Conservation (phyloP, 139 green algal species). For the Trebouxia sp. region DNA sequence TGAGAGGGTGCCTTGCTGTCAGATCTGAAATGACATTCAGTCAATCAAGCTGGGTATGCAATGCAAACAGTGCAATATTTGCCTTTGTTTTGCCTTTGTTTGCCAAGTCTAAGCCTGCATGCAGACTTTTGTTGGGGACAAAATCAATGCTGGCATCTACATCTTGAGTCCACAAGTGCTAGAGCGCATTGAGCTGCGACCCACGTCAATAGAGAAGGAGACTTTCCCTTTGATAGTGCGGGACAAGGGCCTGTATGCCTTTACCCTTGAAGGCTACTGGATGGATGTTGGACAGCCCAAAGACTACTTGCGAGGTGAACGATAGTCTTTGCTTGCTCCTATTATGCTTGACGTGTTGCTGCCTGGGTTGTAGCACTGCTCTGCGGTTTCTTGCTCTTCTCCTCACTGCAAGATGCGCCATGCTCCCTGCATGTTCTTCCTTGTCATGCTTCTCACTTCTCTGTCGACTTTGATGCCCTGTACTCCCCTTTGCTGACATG, state of each 20-base stretch:
- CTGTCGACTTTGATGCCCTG: too few species aligned
- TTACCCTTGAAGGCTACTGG: slow-evolving; percentile 94
- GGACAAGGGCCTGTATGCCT: slow-evolving; percentile 85
- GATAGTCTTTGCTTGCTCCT: not conserved
- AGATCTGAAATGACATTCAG: too few species aligned
- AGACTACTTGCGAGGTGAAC: slow-evolving; percentile 80
- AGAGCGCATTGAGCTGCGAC: slow-evolving; percentile 89
- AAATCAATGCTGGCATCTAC: slow-evolving; percentile 99
- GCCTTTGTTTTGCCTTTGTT: not conserved
- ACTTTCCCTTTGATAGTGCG: slow-evolving; percentile 91
- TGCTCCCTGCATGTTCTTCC: not conserved
- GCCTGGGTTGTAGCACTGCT: too few species aligned
- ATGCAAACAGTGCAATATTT: not conserved
- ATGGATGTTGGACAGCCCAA: slow-evolving; percentile 98
- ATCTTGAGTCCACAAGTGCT: slow-evolving; percentile 81
- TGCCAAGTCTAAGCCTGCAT: not conserved
- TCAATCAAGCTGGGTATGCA: not conserved
- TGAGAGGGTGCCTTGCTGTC: too few species aligned
- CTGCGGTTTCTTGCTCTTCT: too few species aligned
- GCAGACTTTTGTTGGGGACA: slow-evolving; percentile 97
- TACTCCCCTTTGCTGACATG: too few species aligned
- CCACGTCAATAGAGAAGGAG: slow-evolving; percentile 96
- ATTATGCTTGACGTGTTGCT: not conserved
- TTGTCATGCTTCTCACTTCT: not conserved
- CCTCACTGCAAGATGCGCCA: too few species aligned